These are phyloP conservation scores for Gossypioides kirkii DNA, from an alignment of 345 rosid genomes.

Conservation along the genomic window DNA sequence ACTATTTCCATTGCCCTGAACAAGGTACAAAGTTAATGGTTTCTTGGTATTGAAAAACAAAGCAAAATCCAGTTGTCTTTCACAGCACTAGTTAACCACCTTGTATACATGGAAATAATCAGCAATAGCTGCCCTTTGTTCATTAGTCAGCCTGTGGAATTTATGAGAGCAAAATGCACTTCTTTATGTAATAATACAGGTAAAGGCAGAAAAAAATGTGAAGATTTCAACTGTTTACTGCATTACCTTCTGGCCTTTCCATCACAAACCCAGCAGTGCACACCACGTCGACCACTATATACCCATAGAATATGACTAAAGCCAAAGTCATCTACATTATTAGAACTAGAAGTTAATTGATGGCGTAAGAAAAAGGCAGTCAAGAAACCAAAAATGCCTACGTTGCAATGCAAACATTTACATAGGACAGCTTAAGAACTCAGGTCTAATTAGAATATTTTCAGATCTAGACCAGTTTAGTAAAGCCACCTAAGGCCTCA, in stretches of 20 bases:
- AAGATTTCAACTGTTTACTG: not conserved
- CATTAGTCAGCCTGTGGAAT: constrained; percentile 67
- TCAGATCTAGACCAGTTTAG: constrained; percentile 1
- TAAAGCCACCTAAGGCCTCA: not conserved
- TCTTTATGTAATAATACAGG: not conserved
- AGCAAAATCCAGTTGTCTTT: not conserved
- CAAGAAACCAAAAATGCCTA: not conserved
- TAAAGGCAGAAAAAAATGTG: not conserved
- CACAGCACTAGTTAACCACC: constrained; percentile 32
- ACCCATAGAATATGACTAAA: constrained; percentile 91
- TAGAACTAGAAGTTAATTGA: not conserved
- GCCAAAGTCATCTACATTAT: constrained; percentile 82
- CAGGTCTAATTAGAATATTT: not conserved
- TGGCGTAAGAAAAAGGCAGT: not conserved
- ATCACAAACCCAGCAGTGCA: constrained; percentile 98
- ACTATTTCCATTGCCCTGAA: constrained; percentile 84
- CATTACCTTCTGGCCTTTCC: constrained; percentile 81
- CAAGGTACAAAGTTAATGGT: constrained; percentile 10
- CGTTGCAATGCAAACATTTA: not conserved
- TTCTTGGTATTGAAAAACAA: not conserved
- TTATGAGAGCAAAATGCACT: constrained; percentile 6
- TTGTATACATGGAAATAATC: constrained; percentile 84
- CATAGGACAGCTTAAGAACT: not conserved
- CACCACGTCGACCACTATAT: constrained; percentile 93
- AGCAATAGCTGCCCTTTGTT: constrained; percentile 85